Evolutionary conservation across 768 basidiomycete genomes (phyloP).

Genomic region (Termitomyces titanicus): DNA sequence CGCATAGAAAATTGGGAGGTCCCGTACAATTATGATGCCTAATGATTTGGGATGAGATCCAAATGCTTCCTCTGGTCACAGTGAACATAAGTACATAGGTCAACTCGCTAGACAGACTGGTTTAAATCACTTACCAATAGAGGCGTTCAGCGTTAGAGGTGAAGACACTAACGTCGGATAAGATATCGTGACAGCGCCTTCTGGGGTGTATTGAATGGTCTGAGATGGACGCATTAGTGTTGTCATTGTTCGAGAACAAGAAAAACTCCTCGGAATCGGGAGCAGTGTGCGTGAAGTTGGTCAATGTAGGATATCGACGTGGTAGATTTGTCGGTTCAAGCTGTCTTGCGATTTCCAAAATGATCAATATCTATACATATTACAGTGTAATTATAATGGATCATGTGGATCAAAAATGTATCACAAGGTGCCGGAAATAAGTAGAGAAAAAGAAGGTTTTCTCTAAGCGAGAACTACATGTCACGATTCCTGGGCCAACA

Average conservation of each 20-base stretch:
- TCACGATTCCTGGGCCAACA: background rate
- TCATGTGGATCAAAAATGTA: no score
- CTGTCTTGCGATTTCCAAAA: background rate
- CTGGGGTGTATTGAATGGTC: constrained; percentile 33
- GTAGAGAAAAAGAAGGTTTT: no score
- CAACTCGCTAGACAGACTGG: background rate
- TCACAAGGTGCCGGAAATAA: no score
- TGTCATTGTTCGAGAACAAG: constrained; percentile 5
- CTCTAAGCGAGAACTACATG: background rate
- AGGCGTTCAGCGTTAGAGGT: constrained; percentile 47
- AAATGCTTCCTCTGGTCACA: constrained; percentile 67
- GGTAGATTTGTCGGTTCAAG: background rate
- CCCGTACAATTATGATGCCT: constrained; percentile 79
- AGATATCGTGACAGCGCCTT: constrained; percentile 58
- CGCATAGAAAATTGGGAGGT: constrained; percentile 69
- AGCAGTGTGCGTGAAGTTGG: background rate
- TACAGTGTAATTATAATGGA: no score
- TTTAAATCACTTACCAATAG: constrained; percentile 52
- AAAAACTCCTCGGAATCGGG: background rate
- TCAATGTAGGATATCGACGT: background rate
- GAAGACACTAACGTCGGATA: constrained; percentile 54
- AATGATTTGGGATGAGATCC: constrained; percentile 73
- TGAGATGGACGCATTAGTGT: constrained; percentile 16
- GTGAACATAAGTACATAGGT: background rate
- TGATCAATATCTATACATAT: background rate